Evolutionary conservation across 2,329 filamentous ascomycete genomes (phyloP), one percentile per base, ranked within the genome.

Genomic region (Fusarium tjaetaba): DNA sequence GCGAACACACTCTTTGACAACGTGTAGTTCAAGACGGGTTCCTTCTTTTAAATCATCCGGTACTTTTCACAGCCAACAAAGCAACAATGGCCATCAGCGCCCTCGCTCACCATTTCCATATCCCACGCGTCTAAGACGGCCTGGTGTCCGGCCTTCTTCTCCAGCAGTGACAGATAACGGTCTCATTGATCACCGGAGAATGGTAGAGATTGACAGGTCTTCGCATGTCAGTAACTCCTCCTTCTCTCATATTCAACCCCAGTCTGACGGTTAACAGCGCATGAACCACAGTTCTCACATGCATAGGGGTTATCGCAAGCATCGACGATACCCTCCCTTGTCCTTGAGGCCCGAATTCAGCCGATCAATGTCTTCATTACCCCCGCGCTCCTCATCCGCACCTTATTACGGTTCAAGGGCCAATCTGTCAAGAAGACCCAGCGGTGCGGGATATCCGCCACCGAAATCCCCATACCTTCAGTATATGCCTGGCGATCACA

Each of bases 21-120:
- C 87, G 15, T 86, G 85, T 69, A 85, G 84, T 68, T 86, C 87
- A 13, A 81, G 82, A 24, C 81, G 82, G 18, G 77, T 87, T n/a
- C 84, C 85, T 15, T 86, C 85, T 32, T 83, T 85, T 62, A 84
- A 82, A 70, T 87, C 87, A 11, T 85, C 82, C 46, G 81, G 82
- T 10, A 88, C 85, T 32, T 78, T 88, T 46, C 84, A 86, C 68
- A 88, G 85, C 65, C 84, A 85, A 38, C 80, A 81, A 26, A 86
- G 86, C 32, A 78, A 79, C 28, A 78, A 77, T 49, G 78, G 81
- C 36, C 75, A 86, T 57, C 87, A 88, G 72, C 84, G 88, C n/a
- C 87, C 88, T 53, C 84, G 88, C 36, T 90, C 89, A 28, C 88
- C 89, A 2, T 90, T 88, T 68, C 87, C 87, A 28, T 90, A 90